Conservation (phyloP, 73 alveolate species). For the Symbiodinium natans region DNA sequence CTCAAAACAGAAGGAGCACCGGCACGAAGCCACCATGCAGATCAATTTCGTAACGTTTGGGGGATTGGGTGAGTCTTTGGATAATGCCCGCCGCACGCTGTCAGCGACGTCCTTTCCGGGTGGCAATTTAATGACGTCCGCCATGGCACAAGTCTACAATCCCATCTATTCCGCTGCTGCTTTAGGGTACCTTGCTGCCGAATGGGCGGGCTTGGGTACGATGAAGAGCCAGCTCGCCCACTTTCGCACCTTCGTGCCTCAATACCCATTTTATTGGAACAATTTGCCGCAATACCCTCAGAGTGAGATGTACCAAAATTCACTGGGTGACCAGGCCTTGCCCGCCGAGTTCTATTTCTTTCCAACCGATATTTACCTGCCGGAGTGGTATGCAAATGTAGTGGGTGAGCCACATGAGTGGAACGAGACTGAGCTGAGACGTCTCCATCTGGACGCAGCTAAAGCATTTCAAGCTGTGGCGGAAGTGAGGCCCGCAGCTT, state of each 20-base stretch:
- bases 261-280: background rate
- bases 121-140: conserved; percentile 58
- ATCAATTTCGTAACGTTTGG: conserved; percentile 38
- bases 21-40: background rate
- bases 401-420: conserved; percentile 46
- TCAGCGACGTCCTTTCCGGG: conserved; percentile 87
- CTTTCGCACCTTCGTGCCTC: conserved; percentile 58
- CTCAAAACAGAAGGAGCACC: conserved; percentile 32
- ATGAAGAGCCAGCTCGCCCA: conserved; percentile 49
- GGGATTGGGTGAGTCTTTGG: conserved; percentile 65
- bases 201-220: conserved; percentile 65
- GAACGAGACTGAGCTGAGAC: conserved; percentile 57
- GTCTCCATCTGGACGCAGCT: conserved; percentile 42
- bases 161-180: conserved; percentile 62
- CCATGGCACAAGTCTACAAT: conserved; percentile 76
- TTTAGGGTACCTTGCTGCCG: conserved; percentile 45
- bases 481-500: background rate
- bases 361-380: conserved; percentile 67
- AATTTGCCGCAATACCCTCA: conserved; percentile 78
- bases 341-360: conserved; percentile 73
- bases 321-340: conserved; percentile 38
- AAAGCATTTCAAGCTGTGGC: conserved; percentile 5
- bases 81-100: conserved; percentile 30
- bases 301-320: conserved; percentile 82
- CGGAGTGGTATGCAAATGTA: conserved; percentile 49